A percentile compares a stretch with the other conserved stretches of the same genome.
phyloP scores from a whole-genome alignment of 805 yeast species.

The Saturnispora gosingensis region DNA sequence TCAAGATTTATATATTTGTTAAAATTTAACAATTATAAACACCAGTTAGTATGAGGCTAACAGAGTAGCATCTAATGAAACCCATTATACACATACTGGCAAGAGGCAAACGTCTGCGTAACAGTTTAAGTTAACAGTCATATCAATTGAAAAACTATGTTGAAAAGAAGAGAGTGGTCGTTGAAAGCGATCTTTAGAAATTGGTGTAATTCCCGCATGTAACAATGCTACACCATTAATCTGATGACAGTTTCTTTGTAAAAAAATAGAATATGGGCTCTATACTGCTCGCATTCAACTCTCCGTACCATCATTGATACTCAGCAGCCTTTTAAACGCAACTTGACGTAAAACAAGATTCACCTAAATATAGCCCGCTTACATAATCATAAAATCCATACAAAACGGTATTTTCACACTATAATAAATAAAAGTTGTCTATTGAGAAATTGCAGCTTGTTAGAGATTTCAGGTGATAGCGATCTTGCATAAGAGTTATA shows the following conservation, averaged over 20 bases:
- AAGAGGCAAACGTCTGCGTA: slow-evolving; percentile 80
- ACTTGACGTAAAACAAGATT: background rate
- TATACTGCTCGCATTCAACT: background rate
- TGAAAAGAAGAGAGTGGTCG: background rate
- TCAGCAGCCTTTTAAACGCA: background rate
- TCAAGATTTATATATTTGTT: background rate
- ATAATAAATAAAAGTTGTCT: background rate
- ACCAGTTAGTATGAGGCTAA: slow-evolving; percentile 71
- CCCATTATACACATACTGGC: slow-evolving; percentile 42
- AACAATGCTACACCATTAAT: background rate
- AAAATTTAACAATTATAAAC: slow-evolving; percentile 3
- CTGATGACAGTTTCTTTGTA: background rate
- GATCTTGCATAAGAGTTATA: background rate
- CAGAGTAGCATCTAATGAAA: slow-evolving; percentile 69
- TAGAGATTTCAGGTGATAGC: background rate
- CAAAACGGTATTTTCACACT: background rate
- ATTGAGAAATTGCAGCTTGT: background rate
- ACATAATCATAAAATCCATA: background rate
- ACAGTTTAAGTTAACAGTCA: slow-evolving; percentile 45
- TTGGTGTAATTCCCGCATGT: background rate
- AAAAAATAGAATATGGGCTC: background rate
- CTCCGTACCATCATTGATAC: too few relatives aligned
- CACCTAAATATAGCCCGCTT: background rate
- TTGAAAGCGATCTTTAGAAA: background rate
- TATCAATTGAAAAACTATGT: slow-evolving; percentile 1